Conservation (phyloP, 345 rosid species). For the Ricinus communis region DNA sequence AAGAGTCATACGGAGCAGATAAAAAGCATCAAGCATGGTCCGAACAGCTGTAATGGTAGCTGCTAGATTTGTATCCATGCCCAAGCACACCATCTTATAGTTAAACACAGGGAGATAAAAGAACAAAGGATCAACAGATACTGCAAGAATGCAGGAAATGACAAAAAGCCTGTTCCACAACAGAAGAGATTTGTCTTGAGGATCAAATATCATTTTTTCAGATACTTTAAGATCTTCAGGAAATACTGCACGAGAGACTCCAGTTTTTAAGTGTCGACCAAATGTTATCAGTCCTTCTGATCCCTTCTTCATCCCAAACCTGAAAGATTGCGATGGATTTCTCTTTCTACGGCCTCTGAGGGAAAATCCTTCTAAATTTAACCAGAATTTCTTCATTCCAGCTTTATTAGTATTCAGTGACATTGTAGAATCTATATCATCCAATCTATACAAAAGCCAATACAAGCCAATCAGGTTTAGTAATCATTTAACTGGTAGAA, state of each 20-base stretch:
- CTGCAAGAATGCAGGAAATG: constrained; percentile 67
- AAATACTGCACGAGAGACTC: constrained; percentile 62
- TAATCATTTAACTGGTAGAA: neutral
- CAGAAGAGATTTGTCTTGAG: constrained; percentile 75
- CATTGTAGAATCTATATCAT: constrained; percentile 60
- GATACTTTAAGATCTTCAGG: constrained; percentile 79
- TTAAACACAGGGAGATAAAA: constrained; percentile 78
- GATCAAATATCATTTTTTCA: constrained; percentile 65
- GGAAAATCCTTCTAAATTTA: constrained; percentile 38
- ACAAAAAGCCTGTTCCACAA: constrained; percentile 80
- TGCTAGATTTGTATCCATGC: constrained; percentile 57
- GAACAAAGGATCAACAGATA: constrained; percentile 78
- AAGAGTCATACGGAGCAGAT: constrained; percentile 63
- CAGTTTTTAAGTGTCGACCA: constrained; percentile 49
- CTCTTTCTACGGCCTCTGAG: constrained; percentile 33
- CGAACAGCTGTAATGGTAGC: constrained; percentile 55
- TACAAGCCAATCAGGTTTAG: constrained; percentile 1
- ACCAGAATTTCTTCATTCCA: constrained; percentile 42
- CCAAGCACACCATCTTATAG: constrained; percentile 47
- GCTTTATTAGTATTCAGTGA: constrained; percentile 43
- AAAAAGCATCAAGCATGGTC: constrained; percentile 59
- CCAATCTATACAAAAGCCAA: constrained; percentile 48
- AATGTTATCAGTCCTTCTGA: constrained; percentile 59
- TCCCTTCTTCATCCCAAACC: constrained; percentile 52
- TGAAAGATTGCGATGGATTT: constrained; percentile 53